Conservation (phyloP, 768 basidiomycete species). For the Peribolospora baueri region DNA sequence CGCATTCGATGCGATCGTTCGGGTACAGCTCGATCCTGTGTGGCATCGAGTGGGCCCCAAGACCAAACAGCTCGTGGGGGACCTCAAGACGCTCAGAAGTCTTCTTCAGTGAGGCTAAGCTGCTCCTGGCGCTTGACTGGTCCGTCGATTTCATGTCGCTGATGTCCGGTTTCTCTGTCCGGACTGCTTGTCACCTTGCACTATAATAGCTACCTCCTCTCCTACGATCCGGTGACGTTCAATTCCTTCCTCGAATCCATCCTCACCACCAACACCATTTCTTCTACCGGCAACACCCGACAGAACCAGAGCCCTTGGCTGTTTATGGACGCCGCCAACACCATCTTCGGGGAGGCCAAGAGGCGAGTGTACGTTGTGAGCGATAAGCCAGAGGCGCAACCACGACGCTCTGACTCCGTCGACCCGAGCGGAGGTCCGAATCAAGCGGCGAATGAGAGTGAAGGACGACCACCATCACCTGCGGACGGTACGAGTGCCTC, state of each 20-base stretch:
- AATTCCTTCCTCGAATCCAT: slow-evolving; percentile 77
- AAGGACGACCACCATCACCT: slow-evolving; percentile 19
- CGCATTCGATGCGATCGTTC: slow-evolving; percentile 69
- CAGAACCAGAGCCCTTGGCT: slow-evolving; percentile 69
- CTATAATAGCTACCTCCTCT: slow-evolving; percentile 45
- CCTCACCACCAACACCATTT: slow-evolving; percentile 33
- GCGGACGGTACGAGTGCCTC: background rate
- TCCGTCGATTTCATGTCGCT: background rate
- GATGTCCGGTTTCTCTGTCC: slow-evolving; percentile 1
- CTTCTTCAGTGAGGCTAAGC: slow-evolving; percentile 40
- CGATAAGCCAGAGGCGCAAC: background rate
- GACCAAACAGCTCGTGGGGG: slow-evolving; percentile 73
- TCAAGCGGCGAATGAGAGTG: slow-evolving; percentile 27
- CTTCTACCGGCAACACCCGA: slow-evolving; percentile 28
- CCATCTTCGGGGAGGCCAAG: slow-evolving; percentile 32
- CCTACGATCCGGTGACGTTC: slow-evolving; percentile 75
- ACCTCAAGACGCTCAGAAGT: slow-evolving; percentile 59
- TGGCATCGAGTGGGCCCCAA: slow-evolving; percentile 92
- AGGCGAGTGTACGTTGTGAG: background rate
- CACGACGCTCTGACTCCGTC: background rate
- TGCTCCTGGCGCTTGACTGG: background rate
- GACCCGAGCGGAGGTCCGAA: background rate
- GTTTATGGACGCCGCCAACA: slow-evolving; percentile 69
- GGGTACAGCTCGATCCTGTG: slow-evolving; percentile 67
- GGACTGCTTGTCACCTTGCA: background rate